Conservation (phyloP, 164 flowering plant species). For the Dillenia turbinata region DNA sequence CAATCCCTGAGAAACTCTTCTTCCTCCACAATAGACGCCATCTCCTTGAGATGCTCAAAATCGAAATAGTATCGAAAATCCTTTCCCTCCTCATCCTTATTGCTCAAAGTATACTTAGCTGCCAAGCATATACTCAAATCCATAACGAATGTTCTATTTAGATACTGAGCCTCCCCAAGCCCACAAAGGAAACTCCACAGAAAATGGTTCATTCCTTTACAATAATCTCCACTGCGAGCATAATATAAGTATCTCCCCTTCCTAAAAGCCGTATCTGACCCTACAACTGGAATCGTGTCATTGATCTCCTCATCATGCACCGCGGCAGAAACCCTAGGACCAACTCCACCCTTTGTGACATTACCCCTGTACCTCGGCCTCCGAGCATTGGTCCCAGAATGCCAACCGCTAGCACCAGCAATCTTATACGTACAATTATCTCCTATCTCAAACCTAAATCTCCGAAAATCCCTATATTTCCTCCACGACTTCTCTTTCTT, state of each 20-base stretch:
- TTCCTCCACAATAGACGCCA: slow-evolving; percentile 72
- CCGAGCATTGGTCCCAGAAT: slow-evolving; percentile 82
- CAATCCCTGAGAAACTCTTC: slow-evolving; percentile 66
- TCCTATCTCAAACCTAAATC: slow-evolving; percentile 56
- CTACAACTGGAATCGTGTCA: slow-evolving; percentile 71
- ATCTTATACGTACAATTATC: slow-evolving; percentile 63
- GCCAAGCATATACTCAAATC: slow-evolving; percentile 81
- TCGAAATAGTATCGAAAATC: slow-evolving; percentile 90
- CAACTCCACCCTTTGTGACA: slow-evolving; percentile 13
- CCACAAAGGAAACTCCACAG: slow-evolving; percentile 95
- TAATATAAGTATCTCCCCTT: slow-evolving; percentile 85
- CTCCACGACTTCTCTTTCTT: slow-evolving; percentile 97
- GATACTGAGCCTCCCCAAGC: slow-evolving; percentile 86
- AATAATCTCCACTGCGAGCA: slow-evolving; percentile 89
- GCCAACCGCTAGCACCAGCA: slow-evolving; percentile 57
- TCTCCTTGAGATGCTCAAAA: slow-evolving; percentile 90
- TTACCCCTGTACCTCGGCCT: slow-evolving; percentile 27
- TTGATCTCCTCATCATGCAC: slow-evolving; percentile 69
- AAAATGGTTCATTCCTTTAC: slow-evolving; percentile 91
- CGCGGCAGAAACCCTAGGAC: slow-evolving; percentile 19
- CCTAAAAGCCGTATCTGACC: slow-evolving; percentile 52
- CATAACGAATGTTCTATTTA: slow-evolving; percentile 90
- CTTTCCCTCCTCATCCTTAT: slow-evolving; percentile 84
- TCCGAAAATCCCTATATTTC: slow-evolving; percentile 84
- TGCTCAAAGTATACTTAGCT: slow-evolving; percentile 44